A percentile compares a stretch with the other conserved stretches of the same genome.
phyloP scores from a whole-genome alignment of 2,329 filamentous ascomycete genomes.

The Pseudovirgaria hyperparasitica region DNA sequence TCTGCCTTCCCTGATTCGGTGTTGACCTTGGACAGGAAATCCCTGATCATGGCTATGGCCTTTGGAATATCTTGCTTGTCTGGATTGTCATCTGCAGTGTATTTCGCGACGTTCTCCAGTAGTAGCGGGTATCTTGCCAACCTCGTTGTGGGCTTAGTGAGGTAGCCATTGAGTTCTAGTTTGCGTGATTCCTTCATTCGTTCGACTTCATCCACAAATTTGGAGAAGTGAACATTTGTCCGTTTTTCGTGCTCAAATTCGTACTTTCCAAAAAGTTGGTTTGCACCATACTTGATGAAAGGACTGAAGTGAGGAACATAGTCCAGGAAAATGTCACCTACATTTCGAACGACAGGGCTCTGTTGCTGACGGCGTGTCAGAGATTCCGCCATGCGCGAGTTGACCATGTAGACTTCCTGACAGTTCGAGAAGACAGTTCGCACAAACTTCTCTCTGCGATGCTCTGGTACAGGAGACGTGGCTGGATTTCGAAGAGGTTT shows the following conservation, averaged over 20 bases:
- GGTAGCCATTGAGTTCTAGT: slow-evolving; percentile 89
- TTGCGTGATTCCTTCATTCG: slow-evolving; percentile 92
- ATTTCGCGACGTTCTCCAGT: slow-evolving; percentile 82
- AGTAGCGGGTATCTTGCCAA: slow-evolving; percentile 87
- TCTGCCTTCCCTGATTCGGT: slow-evolving; percentile 93
- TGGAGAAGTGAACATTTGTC: slow-evolving; percentile 69
- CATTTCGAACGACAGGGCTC: slow-evolving; percentile 71
- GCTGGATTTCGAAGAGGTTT: slow-evolving; percentile 60
- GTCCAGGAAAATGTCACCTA: slow-evolving; percentile 90
- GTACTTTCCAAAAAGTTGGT: slow-evolving; percentile 91
- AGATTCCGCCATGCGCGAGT: slow-evolving; percentile 75
- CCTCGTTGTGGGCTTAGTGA: slow-evolving; percentile 94
- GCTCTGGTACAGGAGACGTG: slow-evolving; percentile 75
- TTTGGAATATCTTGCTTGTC: slow-evolving; percentile 89
- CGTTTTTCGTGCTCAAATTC: slow-evolving; percentile 95
- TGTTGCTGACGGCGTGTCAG: slow-evolving; percentile 86
- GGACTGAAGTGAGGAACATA: slow-evolving; percentile 87
- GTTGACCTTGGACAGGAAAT: slow-evolving; percentile 80
- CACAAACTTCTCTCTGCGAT: slow-evolving; percentile 80
- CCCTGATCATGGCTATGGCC: slow-evolving; percentile 74
- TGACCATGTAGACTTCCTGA: slow-evolving; percentile 86
- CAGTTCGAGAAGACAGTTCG: slow-evolving; percentile 93
- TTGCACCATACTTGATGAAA: slow-evolving; percentile 92
- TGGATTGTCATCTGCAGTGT: slow-evolving; percentile 76
- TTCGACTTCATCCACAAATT: slow-evolving; percentile 94